These are phyloP conservation scores for Echeveria elegans DNA, from an alignment of 164 flowering plant genomes.

Conservation along the genomic window DNA sequence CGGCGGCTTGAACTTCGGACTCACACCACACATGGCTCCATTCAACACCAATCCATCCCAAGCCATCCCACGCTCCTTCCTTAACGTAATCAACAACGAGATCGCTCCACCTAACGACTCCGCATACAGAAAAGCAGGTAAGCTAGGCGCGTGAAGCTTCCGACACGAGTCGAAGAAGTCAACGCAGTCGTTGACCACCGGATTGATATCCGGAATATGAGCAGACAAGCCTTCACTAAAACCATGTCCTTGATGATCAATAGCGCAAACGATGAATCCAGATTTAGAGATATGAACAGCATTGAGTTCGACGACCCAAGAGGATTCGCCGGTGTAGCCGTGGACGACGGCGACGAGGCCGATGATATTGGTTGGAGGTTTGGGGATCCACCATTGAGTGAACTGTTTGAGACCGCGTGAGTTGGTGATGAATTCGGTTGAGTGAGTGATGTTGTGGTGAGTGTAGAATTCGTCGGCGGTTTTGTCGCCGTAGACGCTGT, in stretches of 20 bases:
- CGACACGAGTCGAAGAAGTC: conserved; percentile 60
- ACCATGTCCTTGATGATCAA: conserved; percentile 98
- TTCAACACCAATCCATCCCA: conserved; percentile 77
- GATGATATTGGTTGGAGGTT: neutral
- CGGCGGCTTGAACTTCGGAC: conserved; percentile 83
- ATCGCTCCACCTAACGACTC: conserved; percentile 98
- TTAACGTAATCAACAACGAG: conserved; percentile 60
- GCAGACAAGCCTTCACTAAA: conserved; percentile 46
- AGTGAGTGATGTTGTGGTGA: conserved; percentile 4
- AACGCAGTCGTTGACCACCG: conserved; percentile 79
- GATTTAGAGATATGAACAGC: conserved; percentile 57
- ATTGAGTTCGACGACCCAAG: conserved; percentile 80
- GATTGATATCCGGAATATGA: conserved; percentile 79
- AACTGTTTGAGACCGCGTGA: conserved; percentile 7
- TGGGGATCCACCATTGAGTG: conserved; percentile 5
- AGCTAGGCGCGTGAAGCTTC: conserved; percentile 24
- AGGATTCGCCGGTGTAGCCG: conserved; percentile 84
- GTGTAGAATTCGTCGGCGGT: conserved; percentile 4
- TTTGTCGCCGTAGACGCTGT: neutral
- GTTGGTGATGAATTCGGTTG: conserved; percentile 8
- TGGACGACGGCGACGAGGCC: conserved; percentile 53
- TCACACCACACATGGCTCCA: conserved; percentile 95
- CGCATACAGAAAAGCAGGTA: conserved; percentile 72
- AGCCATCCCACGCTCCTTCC: conserved; percentile 21
- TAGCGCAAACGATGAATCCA: conserved; percentile 70